Evolutionary conservation across 2,329 filamentous ascomycete species (phyloP).

Genomic region (Lojkania enalia): DNA sequence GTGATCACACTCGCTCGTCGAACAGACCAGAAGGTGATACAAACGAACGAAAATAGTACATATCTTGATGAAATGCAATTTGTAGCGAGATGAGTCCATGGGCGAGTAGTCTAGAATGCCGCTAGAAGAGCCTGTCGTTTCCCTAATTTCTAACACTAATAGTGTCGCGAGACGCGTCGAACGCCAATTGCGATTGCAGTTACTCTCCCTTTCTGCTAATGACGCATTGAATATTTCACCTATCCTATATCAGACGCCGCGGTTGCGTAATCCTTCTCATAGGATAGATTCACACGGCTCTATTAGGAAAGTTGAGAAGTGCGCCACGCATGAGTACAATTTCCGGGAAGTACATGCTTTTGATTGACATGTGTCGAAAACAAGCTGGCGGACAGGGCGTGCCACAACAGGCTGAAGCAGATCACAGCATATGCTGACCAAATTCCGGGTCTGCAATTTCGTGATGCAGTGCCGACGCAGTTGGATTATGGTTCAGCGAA

Average conservation of each 20-base stretch:
- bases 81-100: slow-evolving; percentile 28
- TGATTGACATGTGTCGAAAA: background rate
- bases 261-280: slow-evolving; percentile 4
- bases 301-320: slow-evolving; percentile 7
- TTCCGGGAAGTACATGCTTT: slow-evolving; percentile 2
- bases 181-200: slow-evolving; percentile 17
- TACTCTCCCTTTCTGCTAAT: slow-evolving; percentile 15
- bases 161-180: slow-evolving; percentile 31
- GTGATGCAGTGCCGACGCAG: background rate
- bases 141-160: slow-evolving; percentile 11
- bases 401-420: slow-evolving; percentile 8
- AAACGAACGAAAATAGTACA: slow-evolving; percentile 17
- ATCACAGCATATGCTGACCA: slow-evolving; percentile 6
- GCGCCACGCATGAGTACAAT: slow-evolving; percentile 11
- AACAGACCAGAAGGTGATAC: slow-evolving; percentile 18
- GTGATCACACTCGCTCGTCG: too few relatives aligned
- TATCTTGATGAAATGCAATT: slow-evolving; percentile 20
- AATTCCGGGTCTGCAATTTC: slow-evolving; percentile 1
- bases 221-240: slow-evolving; percentile 18
- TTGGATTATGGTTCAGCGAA: background rate
- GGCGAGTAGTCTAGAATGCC: slow-evolving; percentile 34
- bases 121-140: slow-evolving; percentile 28
- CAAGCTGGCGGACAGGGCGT: slow-evolving; percentile 2
- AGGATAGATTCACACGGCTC: background rate
- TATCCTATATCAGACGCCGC: slow-evolving; percentile 1